A percentile compares a stretch with the other conserved stretches of the same genome.
Evolutionary conservation across 2,329 filamentous ascomycete genomes (phyloP).

Genomic region (Aspergillus pseudoterreus): DNA sequence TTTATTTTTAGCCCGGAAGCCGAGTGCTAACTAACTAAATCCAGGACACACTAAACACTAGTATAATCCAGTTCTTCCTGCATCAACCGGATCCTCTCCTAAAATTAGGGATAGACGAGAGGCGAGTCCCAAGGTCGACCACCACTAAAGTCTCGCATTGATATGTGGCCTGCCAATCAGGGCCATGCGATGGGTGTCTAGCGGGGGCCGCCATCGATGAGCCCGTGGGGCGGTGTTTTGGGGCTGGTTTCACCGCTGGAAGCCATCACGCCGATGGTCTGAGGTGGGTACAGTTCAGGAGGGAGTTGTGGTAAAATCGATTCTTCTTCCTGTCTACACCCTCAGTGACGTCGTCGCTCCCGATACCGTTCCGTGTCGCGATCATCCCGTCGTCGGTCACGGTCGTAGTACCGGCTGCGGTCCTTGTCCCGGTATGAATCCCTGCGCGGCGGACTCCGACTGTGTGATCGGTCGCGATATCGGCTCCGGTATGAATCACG

Average conservation of each 20-base stretch:
- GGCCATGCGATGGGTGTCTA: neutral
- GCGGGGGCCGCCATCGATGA: slow-evolving; percentile 11
- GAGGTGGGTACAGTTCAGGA: neutral
- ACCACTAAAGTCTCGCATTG: neutral
- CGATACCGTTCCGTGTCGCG: slow-evolving; percentile 28
- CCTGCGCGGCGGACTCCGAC: slow-evolving; percentile 24
- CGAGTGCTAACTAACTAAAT: neutral
- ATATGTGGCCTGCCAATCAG: slow-evolving; percentile 4
- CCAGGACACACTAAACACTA: neutral
- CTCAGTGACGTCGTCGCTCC: slow-evolving; percentile 21
- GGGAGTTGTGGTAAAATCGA: neutral
- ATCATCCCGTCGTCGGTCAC: slow-evolving; percentile 24
- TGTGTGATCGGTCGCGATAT: slow-evolving; percentile 37
- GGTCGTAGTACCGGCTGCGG: slow-evolving; percentile 33
- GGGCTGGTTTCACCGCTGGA: slow-evolving; percentile 15
- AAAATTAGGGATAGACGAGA: slow-evolving; percentile 1
- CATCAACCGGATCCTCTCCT: neutral
- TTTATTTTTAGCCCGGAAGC: slow-evolving; percentile 3
- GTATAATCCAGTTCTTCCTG: neutral
- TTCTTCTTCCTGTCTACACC: neutral
- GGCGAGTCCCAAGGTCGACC: neutral
- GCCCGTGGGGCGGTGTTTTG: slow-evolving; percentile 9
- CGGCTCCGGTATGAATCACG: slow-evolving; percentile 26
- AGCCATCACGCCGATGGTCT: neutral
- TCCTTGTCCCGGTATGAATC: slow-evolving; percentile 34